Evolutionary conservation across 805 yeast species (phyloP), one percentile per base, ranked within the genome.

Genomic region (Candida coquimbonensis): DNA sequence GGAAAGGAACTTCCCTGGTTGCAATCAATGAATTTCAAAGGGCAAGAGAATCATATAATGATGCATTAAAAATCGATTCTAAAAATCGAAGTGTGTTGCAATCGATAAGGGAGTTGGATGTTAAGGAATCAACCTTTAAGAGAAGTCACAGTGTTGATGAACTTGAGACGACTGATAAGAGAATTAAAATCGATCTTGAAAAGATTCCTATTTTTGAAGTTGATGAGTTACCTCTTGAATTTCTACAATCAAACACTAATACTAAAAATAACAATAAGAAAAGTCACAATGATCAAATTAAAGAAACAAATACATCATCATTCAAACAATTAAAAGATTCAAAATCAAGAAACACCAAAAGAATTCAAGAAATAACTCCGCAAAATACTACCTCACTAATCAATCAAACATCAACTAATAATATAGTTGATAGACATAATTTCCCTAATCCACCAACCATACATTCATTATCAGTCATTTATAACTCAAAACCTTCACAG

Each of bases 141-240:
- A 82, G 78, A 44, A 80, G 70, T 67, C 78, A 79, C 40, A 75
- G 69, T 50, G 65, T 65, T 48, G 76, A 63, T 7, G 70, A 63
- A 62, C 60, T 42, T 70, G 68, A 62, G 66, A 43, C 13, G 5
- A 29, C 56, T 51, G 61, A 50, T 9, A 67, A 69, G 46, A 66
- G 60, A 38, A 43, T 48, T 19, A 39, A 65, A 35, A 33, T 44
- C 14, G 13, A n/a, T 7, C 2, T 13, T 49, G 2, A 52, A 14
- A 45, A 44, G 2, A 60, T 74, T 0, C 69, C 69, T 5, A 65
- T 75, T 4, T 63, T 59, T 37, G 67, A 65, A 42, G 80, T 77
- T 0, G 70, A 70, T 39, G 44, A 40, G 12, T 60, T 77, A n/a
- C 81, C 81, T 0, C 43, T 41, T 11, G 65, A 68, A 43, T 72